Evolutionary conservation across 768 basidiomycete genomes (phyloP), one percentile per base, ranked within the genome.

Genomic region (Tulasnella sp.): DNA sequence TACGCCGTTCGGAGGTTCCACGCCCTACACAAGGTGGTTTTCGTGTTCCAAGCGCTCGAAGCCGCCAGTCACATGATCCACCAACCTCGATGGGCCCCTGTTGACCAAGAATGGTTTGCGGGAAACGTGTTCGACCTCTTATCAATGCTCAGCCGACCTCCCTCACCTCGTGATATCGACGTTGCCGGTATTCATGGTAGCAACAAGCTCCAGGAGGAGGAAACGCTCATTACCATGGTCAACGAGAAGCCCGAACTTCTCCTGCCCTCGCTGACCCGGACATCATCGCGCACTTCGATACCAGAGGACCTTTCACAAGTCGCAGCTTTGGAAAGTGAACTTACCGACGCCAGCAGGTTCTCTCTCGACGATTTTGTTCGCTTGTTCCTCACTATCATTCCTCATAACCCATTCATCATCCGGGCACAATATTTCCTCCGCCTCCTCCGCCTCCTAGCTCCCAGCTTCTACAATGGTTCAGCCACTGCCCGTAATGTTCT

Each of bases 371-470:
- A 87, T 63, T 72, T 86, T 23, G 77, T 85, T 27, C 77, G 80
- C 14, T 72, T 89, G 6, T 80, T 86, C 65, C 73, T 87, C 29
- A 88, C 86, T 1, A 81, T 89, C 58, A 84, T 89, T 53, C 85
- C 84, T 5, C 82, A 86, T 61, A 81, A 86, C 65, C 74, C 81
- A 14, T 72, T 75, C 4, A 80, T 80, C 45, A 67, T 77, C 21
- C 79, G 85, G 19, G 81, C 85, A 2, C 78, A 86, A 61, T 74
- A 81, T 53, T 87, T 87, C 68, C 69, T 89, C 39, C 73, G 74
- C 4, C 70, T 84, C 25, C 71, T 89, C 15, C 76, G 78, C 8
- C 71, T 74, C 37, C 68, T 84, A 45, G 68, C 76, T 0, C 79
- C 81, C 3, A 65, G 75, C 54, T 68, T 87, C 4, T 83, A 81